Evolutionary conservation across 805 yeast genomes (phyloP).

Genomic region (Scheffersomyces spartinae): DNA sequence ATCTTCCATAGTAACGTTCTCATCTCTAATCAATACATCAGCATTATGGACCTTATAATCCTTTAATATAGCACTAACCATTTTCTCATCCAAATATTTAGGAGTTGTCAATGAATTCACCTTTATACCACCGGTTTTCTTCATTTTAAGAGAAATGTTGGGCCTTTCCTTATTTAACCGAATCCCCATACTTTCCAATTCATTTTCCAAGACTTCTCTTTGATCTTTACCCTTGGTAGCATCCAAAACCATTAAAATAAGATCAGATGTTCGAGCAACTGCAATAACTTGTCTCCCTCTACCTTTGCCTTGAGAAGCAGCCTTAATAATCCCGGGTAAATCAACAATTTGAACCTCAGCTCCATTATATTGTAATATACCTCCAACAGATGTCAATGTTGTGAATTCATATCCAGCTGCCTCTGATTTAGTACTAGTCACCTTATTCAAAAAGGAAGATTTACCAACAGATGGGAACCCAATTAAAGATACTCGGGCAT

Average conservation of each 20-base stretch:
- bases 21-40: conserved; percentile 84
- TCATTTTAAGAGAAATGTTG: conserved; percentile 63
- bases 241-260: conserved; percentile 86
- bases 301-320: conserved; percentile 95
- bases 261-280: conserved; percentile 89
- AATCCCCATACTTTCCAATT: conserved; percentile 89
- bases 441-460: conserved; percentile 77
- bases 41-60: conserved; percentile 91
- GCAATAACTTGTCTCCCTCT: conserved; percentile 96
- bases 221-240: conserved; percentile 93
- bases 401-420: conserved; percentile 94
- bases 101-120: conserved; percentile 76
- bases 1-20: conserved; percentile 82
- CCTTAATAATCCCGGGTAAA: conserved; percentile 93
- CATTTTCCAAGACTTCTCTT: conserved; percentile 74
- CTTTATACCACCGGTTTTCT: conserved; percentile 88
- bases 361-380: conserved; percentile 88
- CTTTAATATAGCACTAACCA: conserved; percentile 63
- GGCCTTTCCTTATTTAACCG: conserved; percentile 77
- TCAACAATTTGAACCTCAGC: conserved; percentile 97
- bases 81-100: conserved; percentile 66
- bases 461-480: conserved; percentile 99
- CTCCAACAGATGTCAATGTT: conserved; percentile 92
- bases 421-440: conserved; percentile 89
- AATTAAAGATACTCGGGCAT: conserved; percentile 88